A percentile compares a stretch with the other conserved stretches of the same genome.
These are phyloP conservation scores for Leccinum solheimii DNA, from an alignment of 1,284 basidiomycete species.

Conservation along the genomic window DNA sequence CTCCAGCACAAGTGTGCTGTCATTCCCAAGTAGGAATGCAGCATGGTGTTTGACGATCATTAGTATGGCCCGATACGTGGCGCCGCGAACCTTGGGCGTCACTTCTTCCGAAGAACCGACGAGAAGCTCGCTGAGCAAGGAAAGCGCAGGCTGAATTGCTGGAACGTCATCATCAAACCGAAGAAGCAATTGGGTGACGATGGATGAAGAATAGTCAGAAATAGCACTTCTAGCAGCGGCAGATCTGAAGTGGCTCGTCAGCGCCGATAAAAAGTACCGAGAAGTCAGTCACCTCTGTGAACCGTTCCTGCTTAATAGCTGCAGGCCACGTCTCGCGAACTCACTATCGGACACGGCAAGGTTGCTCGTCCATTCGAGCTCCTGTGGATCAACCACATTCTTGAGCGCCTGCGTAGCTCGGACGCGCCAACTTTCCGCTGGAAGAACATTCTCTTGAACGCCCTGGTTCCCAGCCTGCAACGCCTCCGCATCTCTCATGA, in stretches of 20 bases:
- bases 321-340: slow-evolving; percentile 39
- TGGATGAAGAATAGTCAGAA: slow-evolving; percentile 27
- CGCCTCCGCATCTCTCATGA: slow-evolving; percentile 14
- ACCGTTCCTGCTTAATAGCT: slow-evolving; percentile 38
- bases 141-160: slow-evolving; percentile 29
- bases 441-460: not conserved
- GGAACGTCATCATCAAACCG: slow-evolving; percentile 14
- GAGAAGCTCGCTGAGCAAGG: slow-evolving; percentile 40
- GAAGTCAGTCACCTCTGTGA: slow-evolving; percentile 42
- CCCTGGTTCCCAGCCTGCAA: slow-evolving; percentile 4
- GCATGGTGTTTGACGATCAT: slow-evolving; percentile 51
- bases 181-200: slow-evolving; percentile 13
- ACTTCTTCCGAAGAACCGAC: slow-evolving; percentile 48
- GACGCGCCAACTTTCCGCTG: slow-evolving; percentile 21
- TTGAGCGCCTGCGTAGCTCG: slow-evolving; percentile 32
- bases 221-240: slow-evolving; percentile 18
- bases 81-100: slow-evolving; percentile 46
- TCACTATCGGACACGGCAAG: slow-evolving; percentile 36
- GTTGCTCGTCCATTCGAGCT: slow-evolving; percentile 49
- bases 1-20: slow-evolving; percentile 30
- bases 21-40: slow-evolving; percentile 38
- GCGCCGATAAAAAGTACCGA: not conserved
- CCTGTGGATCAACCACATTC: slow-evolving; percentile 42
- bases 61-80: slow-evolving; percentile 45
- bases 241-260: slow-evolving; percentile 21